Evolutionary conservation across 176 grass and related monocot species (phyloP).

Genomic region (Ensete ventricosum): DNA sequence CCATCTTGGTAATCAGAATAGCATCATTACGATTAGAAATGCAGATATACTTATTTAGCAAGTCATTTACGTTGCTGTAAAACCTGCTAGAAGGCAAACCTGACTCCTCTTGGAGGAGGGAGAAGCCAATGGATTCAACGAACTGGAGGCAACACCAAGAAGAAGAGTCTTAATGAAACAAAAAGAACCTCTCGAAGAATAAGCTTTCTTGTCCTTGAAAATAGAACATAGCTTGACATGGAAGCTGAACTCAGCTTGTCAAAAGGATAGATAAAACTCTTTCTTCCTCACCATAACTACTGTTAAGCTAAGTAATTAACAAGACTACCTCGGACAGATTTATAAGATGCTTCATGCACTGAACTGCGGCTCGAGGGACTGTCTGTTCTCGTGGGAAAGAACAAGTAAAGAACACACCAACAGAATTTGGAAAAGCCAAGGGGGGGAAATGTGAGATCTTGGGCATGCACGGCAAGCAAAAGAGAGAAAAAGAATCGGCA

Average conservation of each 20-base stretch:
- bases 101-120: background rate
- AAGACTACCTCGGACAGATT: background rate
- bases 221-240: background rate
- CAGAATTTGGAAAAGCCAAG: slow-evolving; percentile 2
- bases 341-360: background rate
- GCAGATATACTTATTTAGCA: background rate
- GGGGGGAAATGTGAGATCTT: background rate
- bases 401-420: background rate
- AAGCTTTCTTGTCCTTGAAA: background rate
- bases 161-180: background rate
- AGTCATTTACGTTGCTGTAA: background rate
- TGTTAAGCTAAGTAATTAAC: background rate
- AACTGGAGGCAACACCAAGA: background rate
- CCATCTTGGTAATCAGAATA: background rate
- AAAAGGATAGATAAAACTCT: background rate
- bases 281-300: background rate
- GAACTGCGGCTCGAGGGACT: background rate
- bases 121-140: background rate
- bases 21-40: background rate
- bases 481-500: slow-evolving; percentile 5
- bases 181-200: background rate
- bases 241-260: background rate
- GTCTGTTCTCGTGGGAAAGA: background rate
- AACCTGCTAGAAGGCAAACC: background rate
- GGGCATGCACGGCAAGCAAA: slow-evolving; percentile 1